phyloP scores from a whole-genome alignment of 306 rosid species.

The Cajanus cajan region DNA sequence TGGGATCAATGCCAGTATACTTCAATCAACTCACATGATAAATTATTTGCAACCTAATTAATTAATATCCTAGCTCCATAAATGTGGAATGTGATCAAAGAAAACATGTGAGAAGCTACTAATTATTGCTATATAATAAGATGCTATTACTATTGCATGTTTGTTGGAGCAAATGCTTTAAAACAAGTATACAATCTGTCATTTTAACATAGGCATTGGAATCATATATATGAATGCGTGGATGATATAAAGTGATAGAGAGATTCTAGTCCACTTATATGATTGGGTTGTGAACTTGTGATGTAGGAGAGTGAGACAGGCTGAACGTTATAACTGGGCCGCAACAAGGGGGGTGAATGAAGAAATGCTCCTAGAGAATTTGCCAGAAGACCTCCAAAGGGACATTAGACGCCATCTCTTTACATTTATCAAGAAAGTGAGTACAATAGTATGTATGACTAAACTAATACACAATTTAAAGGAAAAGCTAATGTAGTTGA shows the following conservation, averaged over 20 bases:
- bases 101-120: neutral
- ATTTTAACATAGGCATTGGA: neutral
- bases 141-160: neutral
- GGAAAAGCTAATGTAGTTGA: neutral
- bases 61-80: neutral
- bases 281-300: slow-evolving; percentile 30
- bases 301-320: slow-evolving; percentile 67
- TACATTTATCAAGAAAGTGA: slow-evolving; percentile 29
- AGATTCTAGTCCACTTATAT: slow-evolving; percentile 1
- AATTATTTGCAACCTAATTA: neutral
- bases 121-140: neutral
- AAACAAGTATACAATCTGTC: neutral
- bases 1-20: neutral
- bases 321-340: slow-evolving; percentile 82
- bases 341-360: slow-evolving; percentile 96
- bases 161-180: neutral
- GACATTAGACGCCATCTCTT: slow-evolving; percentile 84
- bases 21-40: neutral
- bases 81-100: neutral
- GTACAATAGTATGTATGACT: neutral
- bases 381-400: slow-evolving; percentile 83
- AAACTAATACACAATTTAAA: neutral
- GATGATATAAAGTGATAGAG: neutral
- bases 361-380: slow-evolving; percentile 67
- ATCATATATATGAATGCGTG: neutral